Conservation (phyloP, 192 early-diverging fungal genomes). For the Coemansia sp. region DNA sequence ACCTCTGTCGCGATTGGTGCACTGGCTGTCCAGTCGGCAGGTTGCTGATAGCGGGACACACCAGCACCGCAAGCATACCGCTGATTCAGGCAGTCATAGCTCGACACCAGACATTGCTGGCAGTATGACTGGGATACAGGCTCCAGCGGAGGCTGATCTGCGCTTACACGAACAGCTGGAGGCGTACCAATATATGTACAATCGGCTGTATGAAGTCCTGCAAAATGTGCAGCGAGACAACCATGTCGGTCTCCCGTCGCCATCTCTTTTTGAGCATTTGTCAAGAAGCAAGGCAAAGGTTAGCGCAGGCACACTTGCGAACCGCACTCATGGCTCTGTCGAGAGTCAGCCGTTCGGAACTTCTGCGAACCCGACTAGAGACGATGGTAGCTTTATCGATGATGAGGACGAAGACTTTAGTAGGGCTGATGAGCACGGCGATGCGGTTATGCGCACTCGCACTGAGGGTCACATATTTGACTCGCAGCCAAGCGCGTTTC, state of each 20-base stretch:
- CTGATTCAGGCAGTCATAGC: slow-evolving; percentile 14
- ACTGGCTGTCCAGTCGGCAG: slow-evolving; percentile 30
- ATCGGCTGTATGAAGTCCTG: slow-evolving; percentile 69
- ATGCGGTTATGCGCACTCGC: background rate
- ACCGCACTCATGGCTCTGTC: background rate
- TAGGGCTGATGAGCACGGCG: background rate
- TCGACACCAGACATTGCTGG: slow-evolving; percentile 16
- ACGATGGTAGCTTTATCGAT: slow-evolving; percentile 1
- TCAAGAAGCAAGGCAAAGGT: slow-evolving; percentile 13
- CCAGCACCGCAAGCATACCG: slow-evolving; percentile 9
- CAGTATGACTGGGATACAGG: background rate
- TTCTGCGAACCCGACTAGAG: background rate
- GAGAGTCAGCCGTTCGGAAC: background rate
- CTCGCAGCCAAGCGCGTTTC: slow-evolving; percentile 9
- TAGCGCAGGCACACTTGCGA: background rate
- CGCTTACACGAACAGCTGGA: slow-evolving; percentile 46
- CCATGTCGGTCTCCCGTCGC: slow-evolving; percentile 40
- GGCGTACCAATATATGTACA: slow-evolving; percentile 58
- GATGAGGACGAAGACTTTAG: slow-evolving; percentile 7
- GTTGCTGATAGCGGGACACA: slow-evolving; percentile 13
- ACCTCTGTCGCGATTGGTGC: slow-evolving; percentile 44
- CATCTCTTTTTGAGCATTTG: slow-evolving; percentile 40
- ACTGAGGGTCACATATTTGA: slow-evolving; percentile 9
- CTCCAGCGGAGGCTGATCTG: slow-evolving; percentile 6
- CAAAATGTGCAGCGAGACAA: slow-evolving; percentile 61